Base-by-base conservation (phyloP, 768 basidiomycete species). In the Lactarius psammicola region DNA sequence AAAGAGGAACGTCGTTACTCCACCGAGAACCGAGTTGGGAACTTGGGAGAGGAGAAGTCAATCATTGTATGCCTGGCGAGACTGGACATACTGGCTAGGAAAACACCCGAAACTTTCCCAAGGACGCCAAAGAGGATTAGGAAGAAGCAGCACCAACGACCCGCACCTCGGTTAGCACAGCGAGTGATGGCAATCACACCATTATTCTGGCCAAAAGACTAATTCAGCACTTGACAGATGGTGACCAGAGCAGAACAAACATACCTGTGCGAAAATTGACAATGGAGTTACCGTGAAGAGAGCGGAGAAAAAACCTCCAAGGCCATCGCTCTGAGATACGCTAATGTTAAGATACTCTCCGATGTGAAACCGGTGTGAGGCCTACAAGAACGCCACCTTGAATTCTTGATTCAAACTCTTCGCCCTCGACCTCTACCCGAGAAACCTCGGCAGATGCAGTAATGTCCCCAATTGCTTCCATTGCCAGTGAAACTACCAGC, bases 401-500 rank as follows among this genome's bases (percentile, higher is more conserved):
- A 38, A 94, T 88, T 15, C 92, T 82, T 0, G 84, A 83, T 74
- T 94, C 92, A 74, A 94, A 94, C 59, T 89, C 85, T 10, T 80
- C 80, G 0, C 92, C 93, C 28, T 85, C 82, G 33, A 94, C 89
- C 10, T 80, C 76, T n/a, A 90, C 79, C 11, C 85, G 84, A 2
- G 90, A 93, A 15, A 91, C 89, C 74, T 95, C 93, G 2, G 88
- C 87, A 15, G 88, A 88, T 0, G 92, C 90, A 1, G 91, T 90
- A 69, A 90, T 85, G 70, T 94, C 92, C 4, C 92, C 92, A 60
- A 92, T 93, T 8, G 90, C 87, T 75, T 94, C 92, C 87, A 94
- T 89, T 0, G 87, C 84, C 0, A 86, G 74, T 0, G 89, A 89
- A 8, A 92, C 85, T 89, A 40, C n/a, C 13, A 26, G 42, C 3